Evolutionary conservation across 805 yeast species (phyloP).

Genomic region (Candida chauliodis): DNA sequence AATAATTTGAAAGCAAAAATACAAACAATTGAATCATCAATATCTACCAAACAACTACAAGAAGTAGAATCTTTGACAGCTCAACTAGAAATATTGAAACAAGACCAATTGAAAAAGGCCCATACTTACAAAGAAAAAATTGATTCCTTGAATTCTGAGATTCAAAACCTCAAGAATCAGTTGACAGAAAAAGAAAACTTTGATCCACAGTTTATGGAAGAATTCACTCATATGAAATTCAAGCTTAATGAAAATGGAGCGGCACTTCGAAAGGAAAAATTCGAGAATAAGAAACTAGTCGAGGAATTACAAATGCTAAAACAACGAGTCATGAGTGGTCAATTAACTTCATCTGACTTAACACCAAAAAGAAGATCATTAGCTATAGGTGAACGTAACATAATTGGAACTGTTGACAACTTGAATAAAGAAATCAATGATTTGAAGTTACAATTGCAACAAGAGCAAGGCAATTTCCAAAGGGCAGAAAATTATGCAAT

Average conservation of each 20-base stretch:
- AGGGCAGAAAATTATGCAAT: constrained; percentile 51
- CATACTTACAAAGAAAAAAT: constrained; percentile 27
- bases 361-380: constrained; percentile 27
- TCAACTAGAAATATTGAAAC: constrained; percentile 10
- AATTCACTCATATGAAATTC: constrained; percentile 46
- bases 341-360: constrained; percentile 18
- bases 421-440: constrained; percentile 45
- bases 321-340: constrained; percentile 62
- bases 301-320: constrained; percentile 61
- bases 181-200: constrained; percentile 33
- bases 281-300: constrained; percentile 42
- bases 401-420: constrained; percentile 11
- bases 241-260: constrained; percentile 53
- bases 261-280: constrained; percentile 43
- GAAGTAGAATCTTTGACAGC: constrained; percentile 19
- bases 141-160: constrained; percentile 19
- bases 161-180: constrained; percentile 16
- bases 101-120: constrained; percentile 16
- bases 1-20: neutral
- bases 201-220: constrained; percentile 34
- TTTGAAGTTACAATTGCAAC: constrained; percentile 45
- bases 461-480: constrained; percentile 47
- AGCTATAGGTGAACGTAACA: constrained; percentile 30
- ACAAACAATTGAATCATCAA: neutral
- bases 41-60: constrained; percentile 12